Conservation (phyloP, 371 early-diverging fungal genomes). For the Blastocladiella emersonii region DNA sequence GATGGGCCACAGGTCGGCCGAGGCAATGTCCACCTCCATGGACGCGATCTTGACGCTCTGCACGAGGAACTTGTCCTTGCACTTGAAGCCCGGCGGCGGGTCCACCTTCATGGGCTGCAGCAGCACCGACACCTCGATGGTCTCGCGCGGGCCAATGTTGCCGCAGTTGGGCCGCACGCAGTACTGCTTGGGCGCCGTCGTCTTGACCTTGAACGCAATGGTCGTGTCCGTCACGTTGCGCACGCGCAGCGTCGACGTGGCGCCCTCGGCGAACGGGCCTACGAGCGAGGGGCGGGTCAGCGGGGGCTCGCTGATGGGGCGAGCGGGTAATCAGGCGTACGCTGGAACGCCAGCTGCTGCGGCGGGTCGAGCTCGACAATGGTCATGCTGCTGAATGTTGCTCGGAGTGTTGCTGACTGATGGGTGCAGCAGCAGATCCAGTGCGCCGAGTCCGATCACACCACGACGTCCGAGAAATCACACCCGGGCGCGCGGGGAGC, state of each 20-base stretch:
- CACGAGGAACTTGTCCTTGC: slow-evolving; percentile 89
- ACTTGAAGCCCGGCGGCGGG: slow-evolving; percentile 58
- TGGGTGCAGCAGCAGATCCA: too few relatives aligned
- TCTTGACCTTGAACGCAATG: slow-evolving; percentile 90
- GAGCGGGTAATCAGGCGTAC: slow-evolving; percentile 14
- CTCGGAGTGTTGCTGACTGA: too few relatives aligned
- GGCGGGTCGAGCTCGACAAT: slow-evolving; percentile 38
- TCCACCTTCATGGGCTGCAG: slow-evolving; percentile 81
- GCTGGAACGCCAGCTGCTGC: slow-evolving; percentile 35
- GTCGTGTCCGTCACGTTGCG: slow-evolving; percentile 51
- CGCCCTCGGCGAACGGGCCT: slow-evolving; percentile 63
- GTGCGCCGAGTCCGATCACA: too few relatives aligned
- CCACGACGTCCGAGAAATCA: too few relatives aligned
- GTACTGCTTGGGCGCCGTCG: slow-evolving; percentile 94
- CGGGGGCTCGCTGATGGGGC: neutral
- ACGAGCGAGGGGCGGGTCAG: neutral
- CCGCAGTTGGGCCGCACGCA: slow-evolving; percentile 93
- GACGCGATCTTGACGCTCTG: slow-evolving; percentile 63
- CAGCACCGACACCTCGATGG: slow-evolving; percentile 68
- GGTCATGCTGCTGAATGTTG: too few relatives aligned
- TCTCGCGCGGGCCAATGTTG: slow-evolving; percentile 52
- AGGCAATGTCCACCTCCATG: slow-evolving; percentile 22
- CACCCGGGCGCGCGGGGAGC: too few relatives aligned
- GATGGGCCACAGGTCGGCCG: slow-evolving; percentile 36
- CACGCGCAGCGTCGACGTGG: slow-evolving; percentile 46